phyloP scores from a whole-genome alignment of 2,329 filamentous ascomycete species.

The Pyricularia grisea region DNA sequence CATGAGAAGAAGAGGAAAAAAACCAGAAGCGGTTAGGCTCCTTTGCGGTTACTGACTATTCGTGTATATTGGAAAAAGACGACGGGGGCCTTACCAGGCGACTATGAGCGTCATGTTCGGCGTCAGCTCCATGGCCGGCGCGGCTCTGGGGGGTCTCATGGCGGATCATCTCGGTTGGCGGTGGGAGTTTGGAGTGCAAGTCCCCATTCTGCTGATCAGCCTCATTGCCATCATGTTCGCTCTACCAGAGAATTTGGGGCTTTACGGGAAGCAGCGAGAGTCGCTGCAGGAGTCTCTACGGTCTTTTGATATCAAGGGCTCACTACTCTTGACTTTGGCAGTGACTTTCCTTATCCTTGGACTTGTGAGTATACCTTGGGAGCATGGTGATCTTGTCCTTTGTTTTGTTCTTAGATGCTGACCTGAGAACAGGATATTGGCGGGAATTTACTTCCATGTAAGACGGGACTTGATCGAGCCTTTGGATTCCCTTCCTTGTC shows the following conservation, averaged over 20 bases:
- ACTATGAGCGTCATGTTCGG: conserved; percentile 60
- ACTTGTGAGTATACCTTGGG: conserved; percentile 30
- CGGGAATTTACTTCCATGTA: conserved; percentile 53
- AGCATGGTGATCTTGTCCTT: background rate
- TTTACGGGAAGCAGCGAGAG: conserved; percentile 32
- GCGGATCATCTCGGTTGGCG: conserved; percentile 65
- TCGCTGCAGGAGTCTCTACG: conserved; percentile 34
- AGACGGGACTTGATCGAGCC: conserved; percentile 14
- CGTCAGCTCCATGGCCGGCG: conserved; percentile 47
- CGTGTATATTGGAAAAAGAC: conserved; percentile 15
- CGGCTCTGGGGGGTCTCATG: conserved; percentile 60
- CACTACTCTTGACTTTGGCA: conserved; percentile 38
- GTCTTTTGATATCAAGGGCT: conserved; percentile 48
- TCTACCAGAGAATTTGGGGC: conserved; percentile 43
- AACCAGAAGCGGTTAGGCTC: background rate
- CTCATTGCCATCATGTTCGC: conserved; percentile 33
- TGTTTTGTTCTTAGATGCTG: background rate
- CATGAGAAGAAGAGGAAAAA: background rate
- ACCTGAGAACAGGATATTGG: conserved; percentile 39
- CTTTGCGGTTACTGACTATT: background rate
- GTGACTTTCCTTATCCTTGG: conserved; percentile 51
- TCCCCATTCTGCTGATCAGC: conserved; percentile 39
- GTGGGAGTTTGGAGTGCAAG: conserved; percentile 59
- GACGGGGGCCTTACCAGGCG: conserved; percentile 62
- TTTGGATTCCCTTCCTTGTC: background rate